Evolutionary conservation across 106 monocot genomes (phyloP), one percentile per base, ranked within the genome.

Genomic region (Dendrobium chrysotoxum): DNA sequence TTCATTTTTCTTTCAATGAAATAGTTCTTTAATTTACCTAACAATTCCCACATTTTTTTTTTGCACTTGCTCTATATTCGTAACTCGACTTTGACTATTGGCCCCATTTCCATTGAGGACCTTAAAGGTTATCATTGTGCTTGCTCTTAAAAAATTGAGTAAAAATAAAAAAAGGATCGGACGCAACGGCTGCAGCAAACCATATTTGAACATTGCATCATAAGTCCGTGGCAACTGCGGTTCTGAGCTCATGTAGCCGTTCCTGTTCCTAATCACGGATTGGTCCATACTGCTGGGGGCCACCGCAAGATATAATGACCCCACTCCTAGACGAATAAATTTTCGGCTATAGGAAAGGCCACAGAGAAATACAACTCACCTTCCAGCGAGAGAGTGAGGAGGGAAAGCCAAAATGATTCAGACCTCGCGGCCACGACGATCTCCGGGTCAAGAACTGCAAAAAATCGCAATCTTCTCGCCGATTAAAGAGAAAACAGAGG

Each of bases 381-480:
- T 25, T 75, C 76, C 74, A 21, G 76, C 26, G 75, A 17, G 75
- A 12, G 23, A 45, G 47, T 10, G 47, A 47, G 76, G 40, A 76
- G 76, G 28, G 76, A 76, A 40, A 76, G 74, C 76, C 46, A n/a
- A 25, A 76, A 76, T 46, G 76, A 76, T 76, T 76, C 76, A 76
- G 76, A 45, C 46, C 45, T 28, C 47, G 76, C 76, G 76, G 76
- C 76, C 47, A 47, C 46, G 76, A 28, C 45, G 44, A 76, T 35
- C 76, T 76, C 26, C 25, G 47, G 47, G 46, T 47, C 76, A 76
- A 47, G 76, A 76, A 45, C 44, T 45, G 44, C 75, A 25, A 45
- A 75, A 67, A 40, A 26, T 76, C 47, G 76, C 76, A 10, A 8
- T 26, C 74, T 35, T 46, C 41, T 74, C 40, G 17, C 7, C 74